Evolutionary conservation across 2,329 filamentous ascomycete species (phyloP), one percentile per base, ranked within the genome.

Genomic region (Microdochium nivale): DNA sequence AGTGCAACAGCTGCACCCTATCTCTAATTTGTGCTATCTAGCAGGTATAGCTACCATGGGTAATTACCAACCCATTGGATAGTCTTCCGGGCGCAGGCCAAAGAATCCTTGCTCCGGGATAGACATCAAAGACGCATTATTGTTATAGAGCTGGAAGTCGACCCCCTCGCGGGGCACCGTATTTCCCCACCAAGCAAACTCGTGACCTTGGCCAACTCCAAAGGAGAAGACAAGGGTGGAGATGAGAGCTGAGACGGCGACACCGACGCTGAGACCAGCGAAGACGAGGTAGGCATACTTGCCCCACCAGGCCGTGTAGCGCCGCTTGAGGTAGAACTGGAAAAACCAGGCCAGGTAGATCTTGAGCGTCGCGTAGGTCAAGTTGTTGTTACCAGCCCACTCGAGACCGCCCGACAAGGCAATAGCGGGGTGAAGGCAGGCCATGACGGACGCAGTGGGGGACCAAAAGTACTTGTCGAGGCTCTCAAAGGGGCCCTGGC

Each of bases 321-420:
- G 55, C 23, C 62, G 58, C 54, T 63, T 60, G 37, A 64, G 52
- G 37, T 60, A 63, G 55, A 52, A 60, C 49, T 60, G 56, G 55
- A 63, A 64, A 40, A 58, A 51, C 53, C 55, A 65, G 3, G 62
- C 56, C 3, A 64, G 50, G 51, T 62, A 62, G 51, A 65, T 62
- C 3, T 59, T 59, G 0, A 60, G 55, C n/a, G 62, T 65, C 8
- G 61, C 62, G 37, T 64, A 65, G 5, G 57, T 58, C 13, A 65
- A 58, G 52, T 65, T 65, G 48, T 56, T 59, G 47, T 60, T 60
- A 2, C 62, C 62, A 1, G 62, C 56, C 62, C 62, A 65, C 14
- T 58, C 51, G 8, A 63, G 52, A 9, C 58, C 61, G n/a, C 62
- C 62, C n/a, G 61, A 60, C 11, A 60, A 48, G 13, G 57, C 56